Evolutionary conservation across 176 grass and related monocot species (phyloP).

Genomic region (Musa troglodytarum): DNA sequence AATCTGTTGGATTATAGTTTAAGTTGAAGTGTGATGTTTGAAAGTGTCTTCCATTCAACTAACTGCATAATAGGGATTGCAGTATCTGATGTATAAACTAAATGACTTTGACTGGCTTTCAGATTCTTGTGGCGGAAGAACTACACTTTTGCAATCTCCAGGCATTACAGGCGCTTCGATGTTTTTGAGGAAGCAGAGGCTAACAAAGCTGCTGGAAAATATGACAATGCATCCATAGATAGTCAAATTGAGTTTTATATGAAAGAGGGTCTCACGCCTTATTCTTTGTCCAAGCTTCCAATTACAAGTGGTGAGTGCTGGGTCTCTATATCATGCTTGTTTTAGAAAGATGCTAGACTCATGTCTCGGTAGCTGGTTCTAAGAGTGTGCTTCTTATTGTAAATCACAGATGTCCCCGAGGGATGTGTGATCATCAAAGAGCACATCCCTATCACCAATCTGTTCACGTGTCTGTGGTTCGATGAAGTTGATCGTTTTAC

Average conservation of each 20-base stretch:
- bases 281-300: constrained; percentile 88
- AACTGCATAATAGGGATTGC: too few species aligned
- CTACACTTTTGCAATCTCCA: constrained; percentile 79
- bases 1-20: too few species aligned
- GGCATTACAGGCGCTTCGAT: constrained; percentile 95
- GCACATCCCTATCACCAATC: constrained; percentile 76
- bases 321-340: background rate
- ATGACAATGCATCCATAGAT: constrained; percentile 94
- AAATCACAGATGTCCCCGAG: constrained; percentile 76
- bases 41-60: too few species aligned
- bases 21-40: too few species aligned
- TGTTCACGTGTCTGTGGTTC: constrained; percentile 96
- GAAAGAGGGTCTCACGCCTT: constrained; percentile 90
- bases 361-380: background rate
- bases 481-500: constrained; percentile 96
- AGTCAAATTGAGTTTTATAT: constrained; percentile 91
- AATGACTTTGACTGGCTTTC: constrained; percentile 19
- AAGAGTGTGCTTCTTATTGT: background rate
- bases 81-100: background rate
- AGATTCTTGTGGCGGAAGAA: constrained; percentile 99
- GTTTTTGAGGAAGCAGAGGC: constrained; percentile 98
- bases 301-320: constrained; percentile 74
- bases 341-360: too few species aligned
- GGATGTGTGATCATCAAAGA: constrained; percentile 94
- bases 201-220: constrained; percentile 93